These are phyloP conservation scores for Trichoderma sp. DNA, from an alignment of 2,329 filamentous ascomycete genomes.

Conservation along the genomic window DNA sequence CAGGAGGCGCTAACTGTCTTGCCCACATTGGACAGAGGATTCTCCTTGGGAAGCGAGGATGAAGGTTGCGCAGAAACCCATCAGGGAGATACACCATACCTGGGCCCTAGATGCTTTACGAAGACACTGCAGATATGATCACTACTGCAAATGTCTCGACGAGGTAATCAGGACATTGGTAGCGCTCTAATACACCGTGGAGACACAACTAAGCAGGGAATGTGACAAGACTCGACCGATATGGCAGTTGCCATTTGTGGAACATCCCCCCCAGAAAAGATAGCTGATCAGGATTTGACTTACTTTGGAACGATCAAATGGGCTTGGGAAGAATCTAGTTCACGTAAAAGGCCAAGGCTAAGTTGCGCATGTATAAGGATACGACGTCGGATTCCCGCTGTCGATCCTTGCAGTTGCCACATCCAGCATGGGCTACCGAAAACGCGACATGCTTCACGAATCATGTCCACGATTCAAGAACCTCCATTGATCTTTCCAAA, in stretches of 20 bases:
- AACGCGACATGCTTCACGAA: too few species aligned
- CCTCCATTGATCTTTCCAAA: not conserved
- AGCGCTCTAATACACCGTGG: not conserved
- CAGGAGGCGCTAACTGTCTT: too few species aligned
- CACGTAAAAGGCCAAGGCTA: not conserved
- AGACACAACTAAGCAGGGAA: not conserved
- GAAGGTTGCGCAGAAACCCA: not conserved
- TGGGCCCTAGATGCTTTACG: too few species aligned
- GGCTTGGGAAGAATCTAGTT: not conserved
- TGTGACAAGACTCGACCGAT: not conserved
- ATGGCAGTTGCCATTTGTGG: slow-evolving; percentile 8
- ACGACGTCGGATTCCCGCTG: not conserved
- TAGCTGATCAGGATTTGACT: not conserved
- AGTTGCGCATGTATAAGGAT: too few species aligned
- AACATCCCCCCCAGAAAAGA: not conserved
- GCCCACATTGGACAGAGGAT: too few species aligned
- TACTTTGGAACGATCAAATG: not conserved
- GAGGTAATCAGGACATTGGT: not conserved
- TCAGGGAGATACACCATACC: not conserved
- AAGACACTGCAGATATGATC: too few species aligned
- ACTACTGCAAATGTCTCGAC: too few species aligned
- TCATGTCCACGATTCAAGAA: not conserved
- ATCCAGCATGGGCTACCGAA: not conserved
- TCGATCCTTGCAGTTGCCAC: slow-evolving; percentile 14
- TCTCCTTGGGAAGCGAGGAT: too few species aligned